A percentile compares a stretch with the other conserved stretches of the same genome.
Conservation (phyloP, 768 basidiomycete species). For the Pilatotrama ljubarskyi region DNA sequence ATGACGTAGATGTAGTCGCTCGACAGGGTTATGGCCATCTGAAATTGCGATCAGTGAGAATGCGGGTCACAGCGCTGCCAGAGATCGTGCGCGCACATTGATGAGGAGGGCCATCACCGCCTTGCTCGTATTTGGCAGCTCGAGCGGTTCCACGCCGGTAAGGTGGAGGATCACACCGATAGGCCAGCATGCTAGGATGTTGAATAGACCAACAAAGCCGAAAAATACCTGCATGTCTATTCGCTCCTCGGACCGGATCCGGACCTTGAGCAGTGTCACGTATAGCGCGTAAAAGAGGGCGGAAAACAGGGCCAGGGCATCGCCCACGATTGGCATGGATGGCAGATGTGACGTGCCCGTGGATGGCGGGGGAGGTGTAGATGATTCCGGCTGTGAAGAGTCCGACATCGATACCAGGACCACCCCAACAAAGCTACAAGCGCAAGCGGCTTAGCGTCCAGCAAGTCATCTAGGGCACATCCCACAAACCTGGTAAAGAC, state of each 20-base stretch:
- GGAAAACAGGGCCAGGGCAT: constrained; percentile 80
- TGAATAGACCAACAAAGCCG: constrained; percentile 90
- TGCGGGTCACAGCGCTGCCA: not conserved
- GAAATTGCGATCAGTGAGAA: not conserved
- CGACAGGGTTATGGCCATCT: constrained; percentile 83
- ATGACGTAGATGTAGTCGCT: constrained; percentile 87
- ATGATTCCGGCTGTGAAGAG: constrained; percentile 39
- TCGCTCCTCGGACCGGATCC: constrained; percentile 76
- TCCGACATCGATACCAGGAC: constrained; percentile 89
- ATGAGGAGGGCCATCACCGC: constrained; percentile 51
- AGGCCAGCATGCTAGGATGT: constrained; percentile 74
- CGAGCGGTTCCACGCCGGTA: constrained; percentile 70
- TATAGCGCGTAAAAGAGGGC: constrained; percentile 89
- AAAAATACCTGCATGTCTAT: constrained; percentile 95
- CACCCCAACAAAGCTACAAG: constrained; percentile 74
- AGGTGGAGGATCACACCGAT: constrained; percentile 76
- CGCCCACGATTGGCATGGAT: constrained; percentile 62
- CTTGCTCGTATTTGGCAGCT: constrained; percentile 57
- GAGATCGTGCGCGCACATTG: constrained; percentile 46
- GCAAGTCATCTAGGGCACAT: not conserved
- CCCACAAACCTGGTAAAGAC: constrained; percentile 71
- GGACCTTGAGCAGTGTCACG: constrained; percentile 86
- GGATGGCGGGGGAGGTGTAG: constrained; percentile 19
- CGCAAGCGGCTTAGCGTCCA: not conserved
- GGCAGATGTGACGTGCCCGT: constrained; percentile 23